Percentiles rank a stretch among this genome's conserved stretches.
These are phyloP conservation scores for Oryza rufipogon DNA, from an alignment of 176 grass and related monocot species.

Conservation along the genomic window DNA sequence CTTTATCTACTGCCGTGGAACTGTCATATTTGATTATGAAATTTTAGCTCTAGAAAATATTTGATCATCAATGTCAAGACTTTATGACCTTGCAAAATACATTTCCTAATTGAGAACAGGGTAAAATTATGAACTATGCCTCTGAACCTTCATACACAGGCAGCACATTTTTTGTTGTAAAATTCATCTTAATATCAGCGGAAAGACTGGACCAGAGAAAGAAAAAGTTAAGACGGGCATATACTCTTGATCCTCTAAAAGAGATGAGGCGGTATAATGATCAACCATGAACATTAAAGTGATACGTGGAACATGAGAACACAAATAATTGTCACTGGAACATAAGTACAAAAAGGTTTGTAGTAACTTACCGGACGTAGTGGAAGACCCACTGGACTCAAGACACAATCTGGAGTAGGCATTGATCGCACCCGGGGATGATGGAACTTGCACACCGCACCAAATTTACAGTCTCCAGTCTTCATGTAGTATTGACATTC, in stretches of 20 bases:
- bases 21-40: not conserved
- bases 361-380: constrained; percentile 76
- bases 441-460: constrained; percentile 94
- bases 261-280: not conserved
- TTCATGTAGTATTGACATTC: constrained; percentile 99
- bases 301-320: not conserved
- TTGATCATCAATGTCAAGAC: not conserved
- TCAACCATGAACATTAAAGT: not conserved
- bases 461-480: constrained; percentile 99
- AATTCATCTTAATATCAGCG: not conserved
- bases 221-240: not conserved
- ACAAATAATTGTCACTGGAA: constrained; percentile 5
- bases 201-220: not conserved
- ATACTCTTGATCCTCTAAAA: not conserved
- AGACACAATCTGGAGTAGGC: constrained; percentile 79
- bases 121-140: not conserved
- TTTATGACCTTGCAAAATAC: not conserved
- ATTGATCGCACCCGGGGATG: constrained; percentile 81
- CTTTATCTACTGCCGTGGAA: not conserved
- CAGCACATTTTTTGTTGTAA: not conserved
- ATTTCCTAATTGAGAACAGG: constrained; percentile 1
- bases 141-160: not conserved
- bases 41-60: constrained; percentile 4
- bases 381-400: constrained; percentile 94
- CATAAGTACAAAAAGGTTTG: constrained; percentile 6